phyloP scores from a whole-genome alignment of 768 basidiomycete species.

The Termitomyces sp. region DNA sequence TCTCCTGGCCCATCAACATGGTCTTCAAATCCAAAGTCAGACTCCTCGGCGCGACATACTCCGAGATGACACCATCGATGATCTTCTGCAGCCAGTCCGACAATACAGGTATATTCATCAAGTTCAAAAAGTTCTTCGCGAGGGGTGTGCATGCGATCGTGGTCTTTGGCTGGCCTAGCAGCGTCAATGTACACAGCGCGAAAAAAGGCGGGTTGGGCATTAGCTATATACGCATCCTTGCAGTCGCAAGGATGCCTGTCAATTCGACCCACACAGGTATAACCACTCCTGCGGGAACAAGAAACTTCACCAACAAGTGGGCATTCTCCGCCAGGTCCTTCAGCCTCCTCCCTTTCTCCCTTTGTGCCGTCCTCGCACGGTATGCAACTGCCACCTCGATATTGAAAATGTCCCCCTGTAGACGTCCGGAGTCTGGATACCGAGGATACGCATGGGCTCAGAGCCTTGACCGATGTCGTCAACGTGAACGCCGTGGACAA shows the following conservation, averaged over 20 bases:
- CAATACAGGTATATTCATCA: slow-evolving; percentile 74
- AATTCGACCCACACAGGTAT: slow-evolving; percentile 70
- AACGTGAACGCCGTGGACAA: slow-evolving; percentile 59
- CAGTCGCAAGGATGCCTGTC: slow-evolving; percentile 57
- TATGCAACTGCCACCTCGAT: slow-evolving; percentile 71
- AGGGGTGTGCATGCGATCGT: slow-evolving; percentile 63
- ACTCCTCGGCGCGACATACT: slow-evolving; percentile 67
- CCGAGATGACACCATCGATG: slow-evolving; percentile 55
- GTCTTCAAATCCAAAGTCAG: slow-evolving; percentile 66
- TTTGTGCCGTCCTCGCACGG: slow-evolving; percentile 38
- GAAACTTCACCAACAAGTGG: slow-evolving; percentile 68
- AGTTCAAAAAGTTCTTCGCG: slow-evolving; percentile 56
- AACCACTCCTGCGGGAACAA: slow-evolving; percentile 38
- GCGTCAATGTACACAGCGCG: slow-evolving; percentile 43
- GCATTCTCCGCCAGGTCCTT: slow-evolving; percentile 48
- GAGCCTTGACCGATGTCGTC: slow-evolving; percentile 66
- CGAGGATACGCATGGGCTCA: slow-evolving; percentile 64
- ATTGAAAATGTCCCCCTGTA: slow-evolving; percentile 49
- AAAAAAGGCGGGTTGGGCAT: slow-evolving; percentile 66
- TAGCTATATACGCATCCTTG: slow-evolving; percentile 65
- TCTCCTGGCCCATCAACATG: slow-evolving; percentile 52
- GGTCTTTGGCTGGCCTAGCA: slow-evolving; percentile 68
- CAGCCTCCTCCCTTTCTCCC: slow-evolving; percentile 31
- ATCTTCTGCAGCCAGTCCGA: slow-evolving; percentile 63
- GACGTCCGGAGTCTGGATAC: slow-evolving; percentile 42